Evolutionary conservation across 2,329 filamentous ascomycete genomes (phyloP).

Genomic region (Hymenoscyphus infarciens): DNA sequence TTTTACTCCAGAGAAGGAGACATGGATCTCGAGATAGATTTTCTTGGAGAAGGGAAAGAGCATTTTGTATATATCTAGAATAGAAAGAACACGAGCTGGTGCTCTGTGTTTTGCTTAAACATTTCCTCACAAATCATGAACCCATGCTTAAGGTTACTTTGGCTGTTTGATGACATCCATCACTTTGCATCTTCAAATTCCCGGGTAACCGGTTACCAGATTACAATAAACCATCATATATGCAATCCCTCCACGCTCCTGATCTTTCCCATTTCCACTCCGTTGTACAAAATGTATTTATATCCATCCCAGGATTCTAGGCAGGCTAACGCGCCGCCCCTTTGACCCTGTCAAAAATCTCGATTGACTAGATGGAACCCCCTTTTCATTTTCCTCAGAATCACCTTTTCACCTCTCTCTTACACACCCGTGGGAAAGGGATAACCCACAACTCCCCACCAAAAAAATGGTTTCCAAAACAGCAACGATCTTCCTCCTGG

Average conservation of each 20-base stretch:
- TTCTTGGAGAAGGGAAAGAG: not conserved
- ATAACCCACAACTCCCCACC: not conserved
- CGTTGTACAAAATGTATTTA: not conserved
- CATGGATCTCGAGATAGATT: not conserved
- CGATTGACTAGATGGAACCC: not conserved
- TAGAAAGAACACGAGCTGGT: not conserved
- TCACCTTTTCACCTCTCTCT: not conserved
- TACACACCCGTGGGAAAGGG: not conserved
- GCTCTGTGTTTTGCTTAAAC: not conserved
- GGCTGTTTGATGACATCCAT: no score
- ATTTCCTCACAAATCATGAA: not conserved
- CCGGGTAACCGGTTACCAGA: not conserved
- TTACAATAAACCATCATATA: not conserved
- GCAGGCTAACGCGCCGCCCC: not conserved
- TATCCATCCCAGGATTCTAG: not conserved
- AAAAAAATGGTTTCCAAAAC: conserved; percentile 9
- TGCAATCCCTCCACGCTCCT: not conserved
- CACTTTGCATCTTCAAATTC: not conserved
- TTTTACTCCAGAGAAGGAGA: not conserved
- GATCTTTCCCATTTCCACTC: not conserved
- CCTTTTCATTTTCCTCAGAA: not conserved
- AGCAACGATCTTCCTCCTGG: conserved; percentile 12
- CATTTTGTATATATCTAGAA: conserved; percentile 1
- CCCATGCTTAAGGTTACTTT: not conserved
- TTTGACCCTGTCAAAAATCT: not conserved